phyloP scores from a whole-genome alignment of 768 basidiomycete genomes.

The Naganishia antarctica region DNA sequence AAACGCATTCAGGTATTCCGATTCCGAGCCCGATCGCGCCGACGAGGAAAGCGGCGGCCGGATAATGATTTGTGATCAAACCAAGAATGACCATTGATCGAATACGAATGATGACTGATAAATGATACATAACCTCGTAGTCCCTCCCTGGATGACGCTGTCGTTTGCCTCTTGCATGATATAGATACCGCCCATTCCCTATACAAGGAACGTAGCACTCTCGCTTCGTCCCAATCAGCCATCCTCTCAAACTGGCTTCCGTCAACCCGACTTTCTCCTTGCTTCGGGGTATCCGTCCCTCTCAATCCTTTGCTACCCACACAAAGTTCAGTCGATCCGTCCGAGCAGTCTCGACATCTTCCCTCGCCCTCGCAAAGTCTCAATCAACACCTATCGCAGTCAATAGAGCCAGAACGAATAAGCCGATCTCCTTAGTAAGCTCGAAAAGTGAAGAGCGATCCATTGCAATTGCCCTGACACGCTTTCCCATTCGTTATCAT shows the following conservation, averaged over 20 bases:
- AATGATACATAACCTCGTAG: no score
- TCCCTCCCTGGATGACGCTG: no score
- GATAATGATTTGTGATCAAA: no score
- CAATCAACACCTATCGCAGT: background rate
- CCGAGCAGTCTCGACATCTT: constrained; percentile 11
- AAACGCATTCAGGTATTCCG: no score
- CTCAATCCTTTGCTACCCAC: background rate
- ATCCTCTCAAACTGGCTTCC: constrained; percentile 22
- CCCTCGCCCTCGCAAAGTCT: background rate
- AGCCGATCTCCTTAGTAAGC: background rate
- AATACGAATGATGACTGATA: no score
- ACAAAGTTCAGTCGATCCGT: constrained; percentile 1
- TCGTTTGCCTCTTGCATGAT: no score
- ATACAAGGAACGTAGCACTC: background rate
- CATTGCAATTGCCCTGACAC: no score
- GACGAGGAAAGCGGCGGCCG: no score
- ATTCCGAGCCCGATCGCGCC: no score
- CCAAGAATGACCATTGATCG: no score
- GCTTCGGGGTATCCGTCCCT: constrained; percentile 2
- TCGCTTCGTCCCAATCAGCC: background rate
- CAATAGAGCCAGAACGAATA: background rate
- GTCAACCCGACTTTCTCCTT: background rate
- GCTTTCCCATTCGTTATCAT: background rate
- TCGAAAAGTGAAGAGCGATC: no score
- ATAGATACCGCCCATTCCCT: no score